phyloP scores from a whole-genome alignment of 2,329 filamentous ascomycete genomes.

The Cercospora sp. region DNA sequence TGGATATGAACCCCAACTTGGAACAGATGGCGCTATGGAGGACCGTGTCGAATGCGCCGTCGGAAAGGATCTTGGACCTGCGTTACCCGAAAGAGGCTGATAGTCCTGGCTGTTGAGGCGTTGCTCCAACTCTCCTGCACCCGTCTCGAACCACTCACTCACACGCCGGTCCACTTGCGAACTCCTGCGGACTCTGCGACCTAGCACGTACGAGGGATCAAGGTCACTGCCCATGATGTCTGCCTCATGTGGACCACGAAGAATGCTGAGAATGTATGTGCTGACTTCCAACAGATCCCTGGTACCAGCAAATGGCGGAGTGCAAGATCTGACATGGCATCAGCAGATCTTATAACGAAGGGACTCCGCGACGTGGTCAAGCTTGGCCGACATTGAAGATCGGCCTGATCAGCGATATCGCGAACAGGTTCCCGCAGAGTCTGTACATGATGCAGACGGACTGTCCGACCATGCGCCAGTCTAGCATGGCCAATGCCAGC shows the following conservation, averaged over 20 bases:
- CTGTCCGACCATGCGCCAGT: neutral
- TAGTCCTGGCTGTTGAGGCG: neutral
- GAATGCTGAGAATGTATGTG: neutral
- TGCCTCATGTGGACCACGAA: neutral
- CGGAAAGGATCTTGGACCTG: neutral
- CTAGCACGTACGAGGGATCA: neutral
- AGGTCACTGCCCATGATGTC: neutral
- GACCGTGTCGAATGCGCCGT: constrained; percentile 9
- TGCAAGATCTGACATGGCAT: neutral
- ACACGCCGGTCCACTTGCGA: neutral
- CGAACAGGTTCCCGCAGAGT: neutral
- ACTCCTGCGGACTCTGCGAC: neutral
- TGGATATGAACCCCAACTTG: neutral
- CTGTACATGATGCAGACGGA: neutral
- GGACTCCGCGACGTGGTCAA: neutral
- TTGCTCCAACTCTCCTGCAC: neutral
- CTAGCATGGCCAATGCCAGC: neutral
- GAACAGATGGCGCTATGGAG: constrained; percentile 4
- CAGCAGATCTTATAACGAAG: neutral
- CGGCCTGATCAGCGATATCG: neutral
- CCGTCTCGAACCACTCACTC: constrained; percentile 11
- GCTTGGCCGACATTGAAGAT: neutral
- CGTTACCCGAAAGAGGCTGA: neutral
- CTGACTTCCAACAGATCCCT: neutral
- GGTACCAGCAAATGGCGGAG: neutral